Base-by-base conservation (phyloP, 345 rosid genomes). In the Psidium guajava region DNA sequence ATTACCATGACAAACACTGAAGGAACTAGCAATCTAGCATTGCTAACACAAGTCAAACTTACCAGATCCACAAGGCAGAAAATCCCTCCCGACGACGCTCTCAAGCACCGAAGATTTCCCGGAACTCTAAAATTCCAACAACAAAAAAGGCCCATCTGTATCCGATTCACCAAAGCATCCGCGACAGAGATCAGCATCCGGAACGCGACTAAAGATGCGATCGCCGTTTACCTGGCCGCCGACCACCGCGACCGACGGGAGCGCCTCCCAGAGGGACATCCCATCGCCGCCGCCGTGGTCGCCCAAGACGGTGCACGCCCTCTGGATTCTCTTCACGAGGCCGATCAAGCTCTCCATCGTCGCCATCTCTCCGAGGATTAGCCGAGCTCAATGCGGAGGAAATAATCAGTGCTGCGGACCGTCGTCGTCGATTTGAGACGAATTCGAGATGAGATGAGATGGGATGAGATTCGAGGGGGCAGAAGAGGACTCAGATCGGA, bases 221-320 rank as follows among this genome's bases (percentile, higher is more conserved):
- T 20, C 80, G 64, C 59, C 69, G 59, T 15, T 40, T 82, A 97
- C 99, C 98, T 96, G 99, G 87, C 99, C 99, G 81, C 99, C 99
- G 55, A 95, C 99, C 85, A 97, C 99, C 6, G 98, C 98, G 88
- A 97, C 99, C 74, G 99, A 89, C 47, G 98, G 99, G 51, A 97
- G 98, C 85, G 99, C 99, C 93, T 97, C 99, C 99, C 99, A 97
- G n/a, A 97, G 98, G 8, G 99, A 96, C 98, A 97, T 91, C 88
- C 99, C 98, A 88, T 97, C 95, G 87, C 99, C 99, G 40, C 99
- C 99, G 89, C 36, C 36, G 36, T 97, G 92, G 89, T 97, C 98
- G 47, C 99, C 99, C 75, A 97, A 88, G 44, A 97, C 99, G 82
- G 98, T 96, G 84, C 99, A 96, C 80, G 98, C 99, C 86, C 99